Evolutionary conservation across 1,139 yeast genomes (phyloP), one percentile per base, ranked within the genome.

Genomic region (Magnusiomyces suaveolens): DNA sequence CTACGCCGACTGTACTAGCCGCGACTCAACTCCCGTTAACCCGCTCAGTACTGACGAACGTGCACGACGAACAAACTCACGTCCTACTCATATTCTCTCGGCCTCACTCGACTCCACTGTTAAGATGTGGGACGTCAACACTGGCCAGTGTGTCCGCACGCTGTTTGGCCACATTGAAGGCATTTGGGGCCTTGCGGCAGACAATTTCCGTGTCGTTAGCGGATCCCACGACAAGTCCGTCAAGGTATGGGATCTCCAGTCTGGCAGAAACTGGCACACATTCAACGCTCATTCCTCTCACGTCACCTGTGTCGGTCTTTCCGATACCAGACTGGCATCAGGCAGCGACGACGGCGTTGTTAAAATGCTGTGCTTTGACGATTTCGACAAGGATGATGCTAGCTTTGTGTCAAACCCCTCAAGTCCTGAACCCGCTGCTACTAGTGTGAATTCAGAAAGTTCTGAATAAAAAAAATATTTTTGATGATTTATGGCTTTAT

Each of bases 151-250:
- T 65, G 81, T 88, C 21, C 77, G 97, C 56, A 90, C 98, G 0
- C 90, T 92, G 67, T 90, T 90, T 71, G 98, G 98, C 3, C 98
- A 92, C 66, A 88, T 90, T 54, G 97, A 92, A 69, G 97, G 97
- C 21, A 96, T 92, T 21, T 90, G 97, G 97, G 87, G 92, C 46
- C 85, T 92, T 57, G 88, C 92, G 20, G 95, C 97, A 0, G 97
- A 92, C 72, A 89, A 92, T 47, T 92, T 92, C 75, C 78, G 98
- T 61, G 86, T 92, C 48, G 87, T 90, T 20, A 83, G 94, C 65
- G 97, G 97, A 1, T 92, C 96, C 1, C 97, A 90, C 66, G 97
- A 92, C 71, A 78, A 88, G 60, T 75, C 83, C 54, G 86, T 89
- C 59, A 92, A 92, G 69, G 87, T 92, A 4, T 92, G 97, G 97